Conservation (phyloP, 495 filamentous ascomycete genomes). For the Astrothelium subdiscretum region DNA sequence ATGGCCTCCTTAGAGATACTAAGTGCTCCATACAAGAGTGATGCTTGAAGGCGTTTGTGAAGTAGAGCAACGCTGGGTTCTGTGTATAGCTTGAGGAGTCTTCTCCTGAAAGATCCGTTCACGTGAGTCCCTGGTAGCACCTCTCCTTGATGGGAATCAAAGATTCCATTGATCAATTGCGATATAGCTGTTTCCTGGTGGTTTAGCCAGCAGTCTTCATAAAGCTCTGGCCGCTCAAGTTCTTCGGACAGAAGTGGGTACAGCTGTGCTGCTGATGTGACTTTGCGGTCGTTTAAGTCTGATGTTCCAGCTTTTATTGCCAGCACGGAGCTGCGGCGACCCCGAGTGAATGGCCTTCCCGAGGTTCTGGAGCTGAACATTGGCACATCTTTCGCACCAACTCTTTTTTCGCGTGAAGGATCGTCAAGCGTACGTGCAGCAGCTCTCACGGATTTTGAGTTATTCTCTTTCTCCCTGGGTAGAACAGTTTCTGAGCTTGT, state of each 20-base stretch:
- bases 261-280: slow-evolving; percentile 9
- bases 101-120: slow-evolving; percentile 13
- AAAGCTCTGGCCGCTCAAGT: slow-evolving; percentile 44
- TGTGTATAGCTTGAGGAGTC: slow-evolving; percentile 46
- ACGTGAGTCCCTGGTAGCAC: slow-evolving; percentile 7
- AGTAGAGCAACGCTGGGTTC: slow-evolving; percentile 37
- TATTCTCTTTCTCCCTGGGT: background rate
- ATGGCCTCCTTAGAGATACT: slow-evolving; percentile 43
- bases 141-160: slow-evolving; percentile 27
- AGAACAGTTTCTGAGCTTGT: background rate
- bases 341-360: background rate
- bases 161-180: slow-evolving; percentile 47
- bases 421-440: background rate
- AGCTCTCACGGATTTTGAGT: background rate
- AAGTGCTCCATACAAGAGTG: slow-evolving; percentile 50
- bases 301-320: background rate
- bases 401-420: background rate
- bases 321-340: slow-evolving; percentile 1
- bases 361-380: background rate
- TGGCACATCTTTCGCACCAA: background rate
- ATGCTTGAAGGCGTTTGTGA: slow-evolving; percentile 51
- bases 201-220: slow-evolving; percentile 54
- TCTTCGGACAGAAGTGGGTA: slow-evolving; percentile 47
- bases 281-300: background rate
- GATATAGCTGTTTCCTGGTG: slow-evolving; percentile 52